Evolutionary conservation across 2,329 filamentous ascomycete genomes (phyloP).

Genomic region (Pseudocercospora eumusae): DNA sequence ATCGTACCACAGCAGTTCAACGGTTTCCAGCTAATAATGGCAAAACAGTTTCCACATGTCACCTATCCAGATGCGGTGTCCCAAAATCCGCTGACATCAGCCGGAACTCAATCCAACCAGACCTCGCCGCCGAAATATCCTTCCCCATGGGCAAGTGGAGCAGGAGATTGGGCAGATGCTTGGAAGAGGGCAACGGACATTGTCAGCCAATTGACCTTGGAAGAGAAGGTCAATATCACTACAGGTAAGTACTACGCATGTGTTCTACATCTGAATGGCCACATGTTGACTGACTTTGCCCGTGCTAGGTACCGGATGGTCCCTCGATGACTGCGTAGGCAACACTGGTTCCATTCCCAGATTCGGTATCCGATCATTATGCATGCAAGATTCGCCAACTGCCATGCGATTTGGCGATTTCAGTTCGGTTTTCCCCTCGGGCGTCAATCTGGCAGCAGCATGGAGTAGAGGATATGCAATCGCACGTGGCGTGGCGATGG

Average conservation of each 20-base stretch:
- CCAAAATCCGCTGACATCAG: slow-evolving; percentile 30
- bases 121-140: slow-evolving; percentile 72
- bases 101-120: slow-evolving; percentile 37
- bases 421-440: slow-evolving; percentile 76
- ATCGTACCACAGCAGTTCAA: neutral
- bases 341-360: slow-evolving; percentile 58
- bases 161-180: slow-evolving; percentile 72
- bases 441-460: slow-evolving; percentile 77
- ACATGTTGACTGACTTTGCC: neutral
- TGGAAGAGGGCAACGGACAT: slow-evolving; percentile 75
- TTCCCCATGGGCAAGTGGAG: slow-evolving; percentile 79
- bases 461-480: slow-evolving; percentile 74
- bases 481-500: slow-evolving; percentile 71
- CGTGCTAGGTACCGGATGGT: slow-evolving; percentile 70
- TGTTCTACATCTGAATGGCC: neutral
- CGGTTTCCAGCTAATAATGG: neutral
- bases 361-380: slow-evolving; percentile 56
- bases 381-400: slow-evolving; percentile 81
- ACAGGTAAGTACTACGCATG: slow-evolving; percentile 14
- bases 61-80: slow-evolving; percentile 23
- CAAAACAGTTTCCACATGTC: slow-evolving; percentile 20
- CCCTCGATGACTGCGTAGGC: slow-evolving; percentile 72
- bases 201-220: slow-evolving; percentile 76
- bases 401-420: slow-evolving; percentile 78
- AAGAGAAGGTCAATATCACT: slow-evolving; percentile 78